Conservation (phyloP, 176 grass and related monocot genomes). For the Zoysia pacifica region DNA sequence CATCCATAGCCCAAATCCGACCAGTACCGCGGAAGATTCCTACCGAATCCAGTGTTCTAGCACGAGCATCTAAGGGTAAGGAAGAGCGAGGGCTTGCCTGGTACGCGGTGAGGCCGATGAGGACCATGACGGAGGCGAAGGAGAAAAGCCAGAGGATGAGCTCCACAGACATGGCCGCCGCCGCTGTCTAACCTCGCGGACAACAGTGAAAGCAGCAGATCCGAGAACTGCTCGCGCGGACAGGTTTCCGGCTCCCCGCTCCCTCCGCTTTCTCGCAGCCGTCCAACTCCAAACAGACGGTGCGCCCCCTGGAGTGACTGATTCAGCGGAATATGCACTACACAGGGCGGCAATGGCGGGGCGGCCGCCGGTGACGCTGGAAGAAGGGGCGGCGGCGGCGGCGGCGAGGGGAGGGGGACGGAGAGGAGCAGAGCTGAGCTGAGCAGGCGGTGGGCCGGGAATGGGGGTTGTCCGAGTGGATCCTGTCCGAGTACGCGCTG, state of each 20-base stretch:
- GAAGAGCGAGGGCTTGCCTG: conserved; percentile 51
- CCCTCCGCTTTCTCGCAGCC: neutral
- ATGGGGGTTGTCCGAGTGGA: neutral
- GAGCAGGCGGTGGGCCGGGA: neutral
- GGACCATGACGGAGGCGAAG: conserved; percentile 68
- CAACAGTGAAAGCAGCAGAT: neutral
- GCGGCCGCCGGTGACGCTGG: conserved; percentile 11
- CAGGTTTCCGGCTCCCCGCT: neutral
- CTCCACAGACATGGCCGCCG: conserved; percentile 62
- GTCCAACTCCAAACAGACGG: neutral
- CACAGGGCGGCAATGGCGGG: neutral
- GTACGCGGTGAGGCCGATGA: conserved; percentile 73
- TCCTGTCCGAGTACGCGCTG: neutral
- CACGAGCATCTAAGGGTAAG: neutral
- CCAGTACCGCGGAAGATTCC: conserved; percentile 10
- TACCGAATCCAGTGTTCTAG: neutral
- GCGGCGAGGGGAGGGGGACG: neutral
- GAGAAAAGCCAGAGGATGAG: conserved; percentile 80
- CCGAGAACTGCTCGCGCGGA: conserved; percentile 5
- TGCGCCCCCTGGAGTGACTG: conserved; percentile 3
- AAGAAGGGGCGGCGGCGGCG: neutral
- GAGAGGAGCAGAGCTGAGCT: neutral
- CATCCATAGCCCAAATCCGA: neutral
- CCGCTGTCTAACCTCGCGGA: neutral
- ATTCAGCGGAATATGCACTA: neutral